These are phyloP conservation scores for Dioscorea dumetorum DNA, from an alignment of 106 monocot species.

Conservation along the genomic window DNA sequence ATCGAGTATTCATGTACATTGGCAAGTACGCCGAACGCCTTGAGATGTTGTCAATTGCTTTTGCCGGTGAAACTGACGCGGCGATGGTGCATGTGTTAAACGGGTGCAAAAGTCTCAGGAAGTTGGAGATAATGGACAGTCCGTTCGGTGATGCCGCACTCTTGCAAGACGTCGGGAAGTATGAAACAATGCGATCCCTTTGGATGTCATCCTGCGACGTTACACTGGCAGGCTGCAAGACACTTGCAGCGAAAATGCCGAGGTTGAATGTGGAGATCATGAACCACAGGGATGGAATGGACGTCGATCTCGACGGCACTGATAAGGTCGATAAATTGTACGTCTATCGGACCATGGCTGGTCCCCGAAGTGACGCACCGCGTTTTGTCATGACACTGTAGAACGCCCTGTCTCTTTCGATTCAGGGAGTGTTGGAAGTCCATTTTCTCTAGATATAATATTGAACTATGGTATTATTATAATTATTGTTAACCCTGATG, in stretches of 20 bases:
- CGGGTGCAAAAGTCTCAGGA: conserved; percentile 33
- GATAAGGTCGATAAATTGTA: conserved; percentile 30
- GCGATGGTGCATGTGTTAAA: conserved; percentile 33
- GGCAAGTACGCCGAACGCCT: conserved; percentile 33
- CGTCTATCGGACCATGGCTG: conserved; percentile 31
- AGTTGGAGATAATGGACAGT: conserved; percentile 38
- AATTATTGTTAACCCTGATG: no score
- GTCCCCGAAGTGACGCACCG: conserved; percentile 27
- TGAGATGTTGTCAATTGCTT: conserved; percentile 46
- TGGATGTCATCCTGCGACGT: conserved; percentile 43
- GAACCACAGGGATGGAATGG: conserved; percentile 14
- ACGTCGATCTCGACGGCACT: conserved; percentile 3
- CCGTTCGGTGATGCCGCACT: conserved; percentile 34
- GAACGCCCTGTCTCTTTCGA: no score
- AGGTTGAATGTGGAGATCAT: conserved; percentile 34
- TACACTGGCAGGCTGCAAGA: conserved; percentile 29
- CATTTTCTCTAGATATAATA: no score
- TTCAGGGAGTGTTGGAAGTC: no score
- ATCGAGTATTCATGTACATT: conserved; percentile 33
- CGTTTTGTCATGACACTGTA: conserved; percentile 33
- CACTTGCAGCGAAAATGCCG: conserved; percentile 23
- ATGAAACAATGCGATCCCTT: conserved; percentile 53
- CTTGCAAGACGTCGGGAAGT: conserved; percentile 19
- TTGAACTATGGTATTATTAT: no score
- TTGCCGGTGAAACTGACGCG: conserved; percentile 33